Conservation (phyloP, 2,329 filamentous ascomycete species). For the Aaosphaeria arxii region DNA sequence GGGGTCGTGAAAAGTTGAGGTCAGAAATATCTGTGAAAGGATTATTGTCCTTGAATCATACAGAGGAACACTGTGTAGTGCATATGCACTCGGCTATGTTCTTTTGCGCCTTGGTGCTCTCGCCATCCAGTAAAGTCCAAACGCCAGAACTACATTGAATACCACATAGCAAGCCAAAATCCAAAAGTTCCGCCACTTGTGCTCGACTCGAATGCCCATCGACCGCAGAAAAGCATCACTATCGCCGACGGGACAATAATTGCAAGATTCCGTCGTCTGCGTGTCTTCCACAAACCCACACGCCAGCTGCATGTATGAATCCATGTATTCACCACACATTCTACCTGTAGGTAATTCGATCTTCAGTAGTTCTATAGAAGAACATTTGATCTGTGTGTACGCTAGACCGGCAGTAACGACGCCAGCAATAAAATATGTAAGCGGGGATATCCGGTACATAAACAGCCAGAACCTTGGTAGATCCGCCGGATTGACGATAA, state of each 20-base stretch:
- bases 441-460: slow-evolving; percentile 74
- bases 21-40: too few relatives aligned
- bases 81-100: too few relatives aligned
- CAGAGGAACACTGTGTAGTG: too few relatives aligned
- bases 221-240: neutral
- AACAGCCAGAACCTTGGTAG: slow-evolving; percentile 76
- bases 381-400: slow-evolving; percentile 61
- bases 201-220: neutral
- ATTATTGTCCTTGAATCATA: too few relatives aligned
- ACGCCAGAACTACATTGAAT: slow-evolving; percentile 58
- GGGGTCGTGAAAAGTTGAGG: too few relatives aligned
- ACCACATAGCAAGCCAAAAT: slow-evolving; percentile 62
- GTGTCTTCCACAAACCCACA: slow-evolving; percentile 30
- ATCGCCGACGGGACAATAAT: neutral
- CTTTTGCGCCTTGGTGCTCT: too few relatives aligned
- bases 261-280: neutral
- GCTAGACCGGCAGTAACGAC: slow-evolving; percentile 67
- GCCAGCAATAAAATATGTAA: slow-evolving; percentile 73
- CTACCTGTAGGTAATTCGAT: slow-evolving; percentile 57
- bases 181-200: slow-evolving; percentile 65
- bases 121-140: slow-evolving; percentile 55
- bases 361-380: slow-evolving; percentile 61
- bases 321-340: slow-evolving; percentile 59
- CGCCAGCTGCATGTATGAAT: slow-evolving; percentile 20
- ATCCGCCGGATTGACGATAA: slow-evolving; percentile 58